These are phyloP conservation scores for Botrytis cinerea DNA, from an alignment of 2,329 filamentous ascomycete species.

Conservation along the genomic window DNA sequence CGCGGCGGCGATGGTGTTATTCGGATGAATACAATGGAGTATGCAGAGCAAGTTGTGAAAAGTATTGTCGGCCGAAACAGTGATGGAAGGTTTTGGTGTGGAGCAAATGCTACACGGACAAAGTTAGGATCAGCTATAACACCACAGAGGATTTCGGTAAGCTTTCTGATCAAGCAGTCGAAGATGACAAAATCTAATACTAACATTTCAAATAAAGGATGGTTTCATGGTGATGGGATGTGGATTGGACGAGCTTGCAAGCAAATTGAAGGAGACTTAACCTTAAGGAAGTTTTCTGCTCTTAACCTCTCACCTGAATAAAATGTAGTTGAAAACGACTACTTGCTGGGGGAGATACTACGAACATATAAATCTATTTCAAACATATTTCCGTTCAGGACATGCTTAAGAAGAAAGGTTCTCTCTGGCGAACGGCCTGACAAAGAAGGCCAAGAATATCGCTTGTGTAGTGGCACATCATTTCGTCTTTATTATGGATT, in stretches of 20 bases:
- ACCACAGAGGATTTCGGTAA: background rate
- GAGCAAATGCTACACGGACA: background rate
- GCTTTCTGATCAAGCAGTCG: background rate
- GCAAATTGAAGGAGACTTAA: background rate
- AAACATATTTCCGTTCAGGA: background rate
- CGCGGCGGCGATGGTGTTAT: constrained; percentile 2
- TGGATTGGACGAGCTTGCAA: background rate
- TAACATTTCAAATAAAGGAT: background rate
- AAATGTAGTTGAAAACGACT: background rate
- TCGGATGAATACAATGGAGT: background rate
- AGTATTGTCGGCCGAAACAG: background rate
- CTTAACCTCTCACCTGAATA: background rate
- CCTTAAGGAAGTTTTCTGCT: background rate
- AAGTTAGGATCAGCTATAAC: background rate
- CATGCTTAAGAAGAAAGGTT: too few species aligned
- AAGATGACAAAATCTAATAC: background rate
- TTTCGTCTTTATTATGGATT: background rate
- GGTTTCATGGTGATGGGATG: background rate
- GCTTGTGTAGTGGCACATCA: background rate
- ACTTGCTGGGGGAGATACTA: background rate
- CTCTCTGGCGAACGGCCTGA: too few species aligned
- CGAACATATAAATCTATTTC: background rate
- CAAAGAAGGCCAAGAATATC: too few species aligned
- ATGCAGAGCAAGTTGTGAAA: constrained; percentile 14
- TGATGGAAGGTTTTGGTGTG: constrained; percentile 3